Evolutionary conservation across 108 stramenopile genomes (phyloP).

Genomic region (Cyclotella atomus): DNA sequence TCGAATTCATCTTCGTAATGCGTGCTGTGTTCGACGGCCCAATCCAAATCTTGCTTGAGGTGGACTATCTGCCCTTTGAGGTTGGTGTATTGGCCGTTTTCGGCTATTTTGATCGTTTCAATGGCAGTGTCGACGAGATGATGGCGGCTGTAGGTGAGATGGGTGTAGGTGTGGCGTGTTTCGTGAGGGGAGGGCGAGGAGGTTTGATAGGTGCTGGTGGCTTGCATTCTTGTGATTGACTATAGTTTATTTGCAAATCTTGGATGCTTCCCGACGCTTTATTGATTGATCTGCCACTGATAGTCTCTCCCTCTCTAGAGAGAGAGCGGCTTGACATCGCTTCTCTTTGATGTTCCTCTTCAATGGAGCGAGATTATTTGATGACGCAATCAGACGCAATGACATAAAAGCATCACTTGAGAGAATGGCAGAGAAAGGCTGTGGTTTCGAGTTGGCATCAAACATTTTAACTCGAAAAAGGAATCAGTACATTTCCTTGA

Average conservation of each 20-base stretch:
- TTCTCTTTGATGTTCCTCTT: too few species aligned
- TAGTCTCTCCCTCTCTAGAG: too few species aligned
- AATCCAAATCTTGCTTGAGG: constrained; percentile 30
- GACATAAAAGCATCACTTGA: too few species aligned
- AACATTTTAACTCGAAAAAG: not conserved
- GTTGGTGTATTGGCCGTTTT: constrained; percentile 42
- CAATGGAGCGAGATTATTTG: too few species aligned
- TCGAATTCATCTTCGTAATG: constrained; percentile 45
- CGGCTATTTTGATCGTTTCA: constrained; percentile 48
- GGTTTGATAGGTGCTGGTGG: not conserved
- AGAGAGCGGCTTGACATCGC: too few species aligned
- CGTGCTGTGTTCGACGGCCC: constrained; percentile 34
- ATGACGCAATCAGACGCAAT: too few species aligned
- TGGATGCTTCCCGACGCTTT: not conserved
- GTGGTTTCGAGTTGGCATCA: not conserved
- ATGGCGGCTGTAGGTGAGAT: constrained; percentile 47
- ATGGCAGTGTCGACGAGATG: constrained; percentile 44
- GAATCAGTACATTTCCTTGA: not conserved
- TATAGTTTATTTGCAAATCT: not conserved
- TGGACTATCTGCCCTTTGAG: constrained; percentile 17
- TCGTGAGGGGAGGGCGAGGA: not conserved
- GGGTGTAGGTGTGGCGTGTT: constrained; percentile 39
- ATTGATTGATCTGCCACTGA: not conserved
- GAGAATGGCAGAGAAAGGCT: too few species aligned
- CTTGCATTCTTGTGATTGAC: not conserved